Evolutionary conservation across 2,329 filamentous ascomycete species (phyloP).

Genomic region (Fusarium sambucinum): DNA sequence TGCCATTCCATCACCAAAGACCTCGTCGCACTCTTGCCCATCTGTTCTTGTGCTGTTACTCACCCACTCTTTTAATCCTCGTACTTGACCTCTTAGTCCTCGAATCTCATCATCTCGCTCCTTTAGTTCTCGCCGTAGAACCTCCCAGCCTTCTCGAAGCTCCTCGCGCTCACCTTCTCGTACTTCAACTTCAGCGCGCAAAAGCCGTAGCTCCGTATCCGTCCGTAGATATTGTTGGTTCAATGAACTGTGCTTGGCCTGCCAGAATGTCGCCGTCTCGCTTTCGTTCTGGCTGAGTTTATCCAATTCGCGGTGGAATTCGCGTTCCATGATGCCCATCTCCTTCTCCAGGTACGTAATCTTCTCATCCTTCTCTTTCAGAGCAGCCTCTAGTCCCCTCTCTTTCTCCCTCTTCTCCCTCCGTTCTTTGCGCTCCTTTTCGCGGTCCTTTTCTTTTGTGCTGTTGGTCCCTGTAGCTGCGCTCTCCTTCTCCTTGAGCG

Average conservation of each 20-base stretch:
- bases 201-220: conserved; percentile 65
- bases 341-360: conserved; percentile 67
- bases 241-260: conserved; percentile 65
- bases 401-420: conserved; percentile 45
- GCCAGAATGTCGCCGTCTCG: conserved; percentile 69
- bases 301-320: conserved; percentile 67
- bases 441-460: conserved; percentile 49
- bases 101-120: conserved; percentile 68
- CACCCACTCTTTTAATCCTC: conserved; percentile 78
- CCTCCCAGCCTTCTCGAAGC: conserved; percentile 63
- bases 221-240: conserved; percentile 65
- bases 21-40: conserved; percentile 73
- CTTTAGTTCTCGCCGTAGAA: conserved; percentile 59
- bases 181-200: conserved; percentile 63
- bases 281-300: conserved; percentile 65
- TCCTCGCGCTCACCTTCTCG: conserved; percentile 62
- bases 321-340: conserved; percentile 63
- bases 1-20: conserved; percentile 71
- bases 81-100: conserved; percentile 68
- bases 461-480: conserved; percentile 51
- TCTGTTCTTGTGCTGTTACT: conserved; percentile 73
- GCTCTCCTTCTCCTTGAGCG: conserved; percentile 47
- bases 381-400: conserved; percentile 48
- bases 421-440: conserved; percentile 46
- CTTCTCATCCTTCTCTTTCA: conserved; percentile 63